phyloP scores from a whole-genome alignment of 306 rosid species.

The Trichosanthes cucumerina region DNA sequence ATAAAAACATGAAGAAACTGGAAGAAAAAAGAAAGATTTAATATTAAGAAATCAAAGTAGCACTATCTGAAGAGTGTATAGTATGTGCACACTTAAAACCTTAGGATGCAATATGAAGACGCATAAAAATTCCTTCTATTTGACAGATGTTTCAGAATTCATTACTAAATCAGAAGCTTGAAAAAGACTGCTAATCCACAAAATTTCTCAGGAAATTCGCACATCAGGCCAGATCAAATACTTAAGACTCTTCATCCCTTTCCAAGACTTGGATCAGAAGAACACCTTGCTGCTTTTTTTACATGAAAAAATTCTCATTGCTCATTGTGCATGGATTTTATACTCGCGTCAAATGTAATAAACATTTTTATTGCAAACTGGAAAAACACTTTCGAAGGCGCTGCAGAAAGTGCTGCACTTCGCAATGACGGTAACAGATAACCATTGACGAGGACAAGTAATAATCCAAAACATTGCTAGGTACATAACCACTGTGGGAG shows the following conservation, averaged over 20 bases:
- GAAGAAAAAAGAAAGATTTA: background rate
- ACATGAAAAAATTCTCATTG: background rate
- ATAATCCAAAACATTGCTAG: background rate
- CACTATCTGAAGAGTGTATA: background rate
- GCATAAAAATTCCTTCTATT: background rate
- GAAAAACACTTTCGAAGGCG: background rate
- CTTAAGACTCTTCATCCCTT: background rate
- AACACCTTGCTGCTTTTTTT: background rate
- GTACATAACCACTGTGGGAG: background rate
- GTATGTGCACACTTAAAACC: background rate
- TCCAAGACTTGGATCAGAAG: background rate
- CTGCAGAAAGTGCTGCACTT: background rate
- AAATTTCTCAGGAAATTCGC: background rate
- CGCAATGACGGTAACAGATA: background rate
- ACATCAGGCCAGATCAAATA: background rate
- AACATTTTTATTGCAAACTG: background rate
- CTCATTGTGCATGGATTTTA: background rate
- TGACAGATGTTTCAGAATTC: background rate
- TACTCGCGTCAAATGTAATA: background rate
- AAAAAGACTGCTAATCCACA: background rate
- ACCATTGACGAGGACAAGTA: background rate
- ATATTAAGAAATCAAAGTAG: background rate
- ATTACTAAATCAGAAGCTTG: background rate
- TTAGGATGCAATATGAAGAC: background rate
- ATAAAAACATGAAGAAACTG: background rate